Evolutionary conservation across 805 yeast genomes (phyloP).

Genomic region (Saccharomycopsis sp.): DNA sequence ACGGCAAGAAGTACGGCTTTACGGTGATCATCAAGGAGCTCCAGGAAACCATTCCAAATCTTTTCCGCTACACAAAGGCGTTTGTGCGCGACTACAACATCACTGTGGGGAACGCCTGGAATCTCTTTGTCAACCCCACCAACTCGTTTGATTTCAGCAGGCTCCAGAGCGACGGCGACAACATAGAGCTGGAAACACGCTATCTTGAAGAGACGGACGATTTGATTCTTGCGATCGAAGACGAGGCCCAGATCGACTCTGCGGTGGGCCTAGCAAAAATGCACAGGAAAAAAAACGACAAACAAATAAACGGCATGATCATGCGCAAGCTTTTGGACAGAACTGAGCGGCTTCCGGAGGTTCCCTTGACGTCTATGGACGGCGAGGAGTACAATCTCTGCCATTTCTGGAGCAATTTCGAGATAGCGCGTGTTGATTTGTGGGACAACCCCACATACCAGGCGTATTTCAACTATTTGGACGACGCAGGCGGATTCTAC

Average conservation of each 20-base stretch:
- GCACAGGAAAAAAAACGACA: slow-evolving; percentile 25
- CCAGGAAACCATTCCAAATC: slow-evolving; percentile 72
- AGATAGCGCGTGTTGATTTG: slow-evolving; percentile 76
- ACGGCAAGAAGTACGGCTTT: slow-evolving; percentile 75
- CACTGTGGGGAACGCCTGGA: slow-evolving; percentile 61
- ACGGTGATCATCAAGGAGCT: slow-evolving; percentile 74
- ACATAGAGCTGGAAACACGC: slow-evolving; percentile 24
- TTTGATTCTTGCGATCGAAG: slow-evolving; percentile 26
- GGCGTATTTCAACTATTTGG: slow-evolving; percentile 62
- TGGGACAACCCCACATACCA: slow-evolving; percentile 62
- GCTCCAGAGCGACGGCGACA: slow-evolving; percentile 24
- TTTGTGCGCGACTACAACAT: slow-evolving; percentile 46
- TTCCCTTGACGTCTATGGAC: slow-evolving; percentile 51
- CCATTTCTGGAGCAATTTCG: slow-evolving; percentile 93
- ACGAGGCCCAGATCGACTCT: slow-evolving; percentile 25
- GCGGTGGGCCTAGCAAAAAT: slow-evolving; percentile 14
- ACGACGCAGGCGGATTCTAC: slow-evolving; percentile 74
- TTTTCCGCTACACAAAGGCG: slow-evolving; percentile 65
- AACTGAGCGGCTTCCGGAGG: slow-evolving; percentile 26
- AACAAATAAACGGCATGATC: slow-evolving; percentile 25
- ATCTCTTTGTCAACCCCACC: slow-evolving; percentile 45
- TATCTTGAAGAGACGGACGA: slow-evolving; percentile 23
- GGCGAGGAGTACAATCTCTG: slow-evolving; percentile 68
- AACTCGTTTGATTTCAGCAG: slow-evolving; percentile 29
- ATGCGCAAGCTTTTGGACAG: slow-evolving; percentile 30